Evolutionary conservation across 495 filamentous ascomycete genomes (phyloP).

Genomic region (Evansstolkia leycettana): DNA sequence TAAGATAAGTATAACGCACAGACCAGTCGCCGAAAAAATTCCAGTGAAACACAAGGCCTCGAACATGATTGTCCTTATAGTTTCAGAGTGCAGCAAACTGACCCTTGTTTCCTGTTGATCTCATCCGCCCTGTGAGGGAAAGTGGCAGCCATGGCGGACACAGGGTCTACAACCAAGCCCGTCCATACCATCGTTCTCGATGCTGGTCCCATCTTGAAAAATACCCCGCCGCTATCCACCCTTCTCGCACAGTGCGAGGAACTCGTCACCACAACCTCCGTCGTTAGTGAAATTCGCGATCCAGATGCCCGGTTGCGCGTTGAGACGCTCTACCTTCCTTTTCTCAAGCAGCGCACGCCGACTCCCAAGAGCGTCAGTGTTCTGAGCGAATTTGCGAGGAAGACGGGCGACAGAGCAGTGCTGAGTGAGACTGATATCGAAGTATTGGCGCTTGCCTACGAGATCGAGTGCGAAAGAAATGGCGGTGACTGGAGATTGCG

Average conservation of each 20-base stretch:
- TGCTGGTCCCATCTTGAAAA: constrained; percentile 82
- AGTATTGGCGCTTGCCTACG: constrained; percentile 81
- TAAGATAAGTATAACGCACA: constrained; percentile 10
- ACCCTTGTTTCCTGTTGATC: neutral
- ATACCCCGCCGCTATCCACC: constrained; percentile 68
- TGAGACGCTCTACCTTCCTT: constrained; percentile 71
- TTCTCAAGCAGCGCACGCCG: constrained; percentile 66
- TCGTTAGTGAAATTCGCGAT: constrained; percentile 83
- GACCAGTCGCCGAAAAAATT: constrained; percentile 5
- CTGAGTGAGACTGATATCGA: constrained; percentile 81
- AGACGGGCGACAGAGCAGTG: constrained; percentile 80
- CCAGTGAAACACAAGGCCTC: neutral
- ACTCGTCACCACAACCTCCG: constrained; percentile 74
- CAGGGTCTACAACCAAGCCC: constrained; percentile 39
- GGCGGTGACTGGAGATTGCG: constrained; percentile 73
- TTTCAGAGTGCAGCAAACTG: no score
- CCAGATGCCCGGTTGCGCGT: constrained; percentile 66
- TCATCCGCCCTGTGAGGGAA: neutral
- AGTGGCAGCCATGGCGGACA: constrained; percentile 25
- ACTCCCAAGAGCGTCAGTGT: constrained; percentile 61
- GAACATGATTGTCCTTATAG: neutral
- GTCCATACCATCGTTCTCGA: constrained; percentile 82
- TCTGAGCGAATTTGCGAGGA: constrained; percentile 74
- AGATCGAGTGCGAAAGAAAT: constrained; percentile 76
- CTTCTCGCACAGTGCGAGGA: constrained; percentile 63